Evolutionary conservation across 148 eudicot genomes (phyloP).

Genomic region (Cornus florida): DNA sequence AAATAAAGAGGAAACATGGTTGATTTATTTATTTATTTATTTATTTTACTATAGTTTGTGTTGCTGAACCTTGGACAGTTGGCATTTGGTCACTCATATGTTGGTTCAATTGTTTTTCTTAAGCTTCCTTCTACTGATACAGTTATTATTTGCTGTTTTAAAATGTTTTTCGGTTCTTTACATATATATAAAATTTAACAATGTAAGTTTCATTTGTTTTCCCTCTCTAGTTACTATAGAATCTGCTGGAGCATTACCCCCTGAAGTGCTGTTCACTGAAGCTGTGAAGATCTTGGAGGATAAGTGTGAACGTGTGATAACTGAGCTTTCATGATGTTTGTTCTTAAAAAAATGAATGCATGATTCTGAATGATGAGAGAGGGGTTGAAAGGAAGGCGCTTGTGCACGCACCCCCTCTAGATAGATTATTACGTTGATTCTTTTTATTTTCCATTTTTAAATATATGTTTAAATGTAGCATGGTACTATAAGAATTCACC

Average conservation of each 20-base stretch:
- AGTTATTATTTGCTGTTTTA: not conserved
- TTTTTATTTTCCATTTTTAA: too few species aligned
- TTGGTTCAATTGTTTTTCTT: not conserved
- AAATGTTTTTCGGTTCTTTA: not conserved
- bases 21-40: too few species aligned
- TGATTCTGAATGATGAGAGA: too few species aligned
- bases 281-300: slow-evolving; percentile 92
- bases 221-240: slow-evolving; percentile 67
- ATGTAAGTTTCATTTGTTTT: not conserved
- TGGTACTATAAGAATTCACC: too few species aligned
- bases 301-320: slow-evolving; percentile 74
- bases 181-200: not conserved
- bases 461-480: too few species aligned
- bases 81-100: not conserved
- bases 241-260: slow-evolving; percentile 90
- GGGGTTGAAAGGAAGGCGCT: too few species aligned
- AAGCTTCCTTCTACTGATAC: not conserved
- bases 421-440: not conserved
- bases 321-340: slow-evolving; percentile 62
- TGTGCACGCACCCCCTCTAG: too few species aligned
- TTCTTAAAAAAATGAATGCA: not conserved
- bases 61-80: not conserved
- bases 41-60: not conserved
- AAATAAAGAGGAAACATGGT: not conserved
- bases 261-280: slow-evolving; percentile 86